Conservation (phyloP, 306 rosid species). For the Fragaria iinumae region DNA sequence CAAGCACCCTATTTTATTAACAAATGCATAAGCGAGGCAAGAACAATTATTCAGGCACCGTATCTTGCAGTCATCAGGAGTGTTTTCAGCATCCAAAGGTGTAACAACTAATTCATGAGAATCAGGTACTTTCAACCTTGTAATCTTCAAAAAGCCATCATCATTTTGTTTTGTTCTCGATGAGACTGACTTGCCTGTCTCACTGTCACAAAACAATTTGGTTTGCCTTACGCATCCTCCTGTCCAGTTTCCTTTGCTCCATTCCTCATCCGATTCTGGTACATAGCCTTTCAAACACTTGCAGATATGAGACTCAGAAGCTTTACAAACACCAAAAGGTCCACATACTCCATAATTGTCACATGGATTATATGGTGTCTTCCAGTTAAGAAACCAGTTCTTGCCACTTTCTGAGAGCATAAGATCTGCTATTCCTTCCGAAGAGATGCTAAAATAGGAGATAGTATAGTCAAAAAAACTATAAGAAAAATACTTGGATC, state of each 20-base stretch:
- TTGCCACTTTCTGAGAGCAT: background rate
- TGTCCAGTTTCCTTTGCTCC: slow-evolving; percentile 22
- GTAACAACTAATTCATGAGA: background rate
- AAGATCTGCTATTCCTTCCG: slow-evolving; percentile 18
- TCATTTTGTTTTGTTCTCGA: background rate
- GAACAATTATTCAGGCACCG: slow-evolving; percentile 35
- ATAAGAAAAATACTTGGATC: background rate
- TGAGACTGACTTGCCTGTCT: background rate
- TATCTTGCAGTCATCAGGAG: slow-evolving; percentile 5
- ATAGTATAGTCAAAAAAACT: background rate
- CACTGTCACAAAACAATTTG: slow-evolving; percentile 14
- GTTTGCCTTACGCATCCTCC: slow-evolving; percentile 11
- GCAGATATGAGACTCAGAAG: background rate
- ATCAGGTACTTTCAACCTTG: too few relatives aligned
- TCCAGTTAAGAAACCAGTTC: background rate
- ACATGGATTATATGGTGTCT: background rate
- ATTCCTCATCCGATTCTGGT: slow-evolving; percentile 5
- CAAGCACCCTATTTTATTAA: slow-evolving; percentile 23
- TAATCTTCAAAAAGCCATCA: slow-evolving; percentile 4
- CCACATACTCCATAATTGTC: slow-evolving; percentile 19
- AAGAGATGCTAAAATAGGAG: slow-evolving; percentile 14
- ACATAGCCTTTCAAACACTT: slow-evolving; percentile 23
- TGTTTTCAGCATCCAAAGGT: background rate
- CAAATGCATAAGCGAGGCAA: slow-evolving; percentile 29
- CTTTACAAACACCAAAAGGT: slow-evolving; percentile 16